A percentile compares a stretch with the other conserved stretches of the same genome.
Evolutionary conservation across 2,329 filamentous ascomycete species (phyloP).

Genomic region (Penicillium sp.): DNA sequence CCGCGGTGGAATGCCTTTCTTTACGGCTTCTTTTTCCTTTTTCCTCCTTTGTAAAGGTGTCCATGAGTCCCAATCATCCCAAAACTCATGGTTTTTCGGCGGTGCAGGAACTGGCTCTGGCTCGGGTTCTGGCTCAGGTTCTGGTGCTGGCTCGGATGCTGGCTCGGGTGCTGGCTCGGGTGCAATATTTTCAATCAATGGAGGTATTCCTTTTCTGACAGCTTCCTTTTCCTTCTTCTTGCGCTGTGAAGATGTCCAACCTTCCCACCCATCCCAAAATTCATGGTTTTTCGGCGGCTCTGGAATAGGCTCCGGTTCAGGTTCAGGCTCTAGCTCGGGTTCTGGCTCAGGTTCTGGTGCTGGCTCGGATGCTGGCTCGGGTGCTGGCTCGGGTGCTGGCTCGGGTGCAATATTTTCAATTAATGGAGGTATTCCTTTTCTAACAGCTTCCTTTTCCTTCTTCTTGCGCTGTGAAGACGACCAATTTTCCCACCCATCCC

Average conservation of each 20-base stretch:
- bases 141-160: not conserved
- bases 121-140: not conserved
- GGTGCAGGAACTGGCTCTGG: not conserved
- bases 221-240: constrained; percentile 40
- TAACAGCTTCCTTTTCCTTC: constrained; percentile 9
- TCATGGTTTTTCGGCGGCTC: constrained; percentile 6
- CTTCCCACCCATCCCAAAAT: constrained; percentile 10
- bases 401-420: constrained; percentile 33
- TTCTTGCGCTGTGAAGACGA: constrained; percentile 5
- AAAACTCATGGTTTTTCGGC: constrained; percentile 10
- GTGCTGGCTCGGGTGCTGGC: constrained; percentile 26
- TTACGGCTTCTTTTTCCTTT: constrained; percentile 11
- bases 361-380: constrained; percentile 25
- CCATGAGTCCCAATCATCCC: constrained; percentile 10
- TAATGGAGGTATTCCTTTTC: constrained; percentile 11
- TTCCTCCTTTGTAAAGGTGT: not conserved
- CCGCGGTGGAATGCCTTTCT: constrained; percentile 7
- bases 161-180: constrained; percentile 5
- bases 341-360: constrained; percentile 18
- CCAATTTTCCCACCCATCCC: constrained; percentile 9
- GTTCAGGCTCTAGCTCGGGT: constrained; percentile 23
- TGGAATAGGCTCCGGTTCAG: constrained; percentile 22
- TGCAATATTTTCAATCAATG: constrained; percentile 14
- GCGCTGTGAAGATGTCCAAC: constrained; percentile 15
- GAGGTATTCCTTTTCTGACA: constrained; percentile 18